phyloP scores from a whole-genome alignment of 768 basidiomycete genomes.

The Boletus reticulatus region DNA sequence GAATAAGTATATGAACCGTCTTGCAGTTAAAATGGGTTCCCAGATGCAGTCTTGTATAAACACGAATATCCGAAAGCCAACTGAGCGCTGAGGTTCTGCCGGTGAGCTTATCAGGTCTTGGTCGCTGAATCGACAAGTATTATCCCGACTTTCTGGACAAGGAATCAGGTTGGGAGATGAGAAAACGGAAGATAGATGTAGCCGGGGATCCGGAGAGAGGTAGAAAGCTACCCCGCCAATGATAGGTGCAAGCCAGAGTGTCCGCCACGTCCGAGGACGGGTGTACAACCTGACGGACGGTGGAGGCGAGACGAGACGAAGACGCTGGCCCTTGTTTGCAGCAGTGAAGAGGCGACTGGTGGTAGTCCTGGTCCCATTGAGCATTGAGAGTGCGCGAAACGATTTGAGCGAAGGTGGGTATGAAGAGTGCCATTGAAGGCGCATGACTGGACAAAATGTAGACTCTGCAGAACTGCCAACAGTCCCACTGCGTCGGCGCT shows the following conservation, averaged over 20 bases:
- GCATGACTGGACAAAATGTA: conserved; percentile 27
- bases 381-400: conserved; percentile 15
- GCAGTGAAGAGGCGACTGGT: conserved; percentile 27
- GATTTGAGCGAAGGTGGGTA: conserved; percentile 27
- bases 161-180: conserved; percentile 50
- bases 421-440: conserved; percentile 19
- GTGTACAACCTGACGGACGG: conserved; percentile 22
- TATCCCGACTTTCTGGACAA: conserved; percentile 25
- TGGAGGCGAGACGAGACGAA: conserved; percentile 10
- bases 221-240: conserved; percentile 54
- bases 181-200: conserved; percentile 47
- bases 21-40: conserved; percentile 83
- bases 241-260: conserved; percentile 55
- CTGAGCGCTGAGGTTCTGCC: conserved; percentile 53
- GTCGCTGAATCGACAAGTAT: conserved; percentile 16
- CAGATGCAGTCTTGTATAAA: conserved; percentile 61
- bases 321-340: conserved; percentile 1
- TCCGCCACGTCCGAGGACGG: conserved; percentile 26
- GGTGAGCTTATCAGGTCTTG: conserved; percentile 60
- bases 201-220: conserved; percentile 41
- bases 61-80: conserved; percentile 41
- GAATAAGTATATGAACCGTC: conserved; percentile 81
- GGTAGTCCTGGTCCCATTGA: background rate
- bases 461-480: conserved; percentile 33
- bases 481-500: conserved; percentile 35